Percentiles rank a stretch among this genome's conserved stretches.
phyloP scores from a whole-genome alignment of 2,329 filamentous ascomycete genomes.

The Fusarium miscanthi region DNA sequence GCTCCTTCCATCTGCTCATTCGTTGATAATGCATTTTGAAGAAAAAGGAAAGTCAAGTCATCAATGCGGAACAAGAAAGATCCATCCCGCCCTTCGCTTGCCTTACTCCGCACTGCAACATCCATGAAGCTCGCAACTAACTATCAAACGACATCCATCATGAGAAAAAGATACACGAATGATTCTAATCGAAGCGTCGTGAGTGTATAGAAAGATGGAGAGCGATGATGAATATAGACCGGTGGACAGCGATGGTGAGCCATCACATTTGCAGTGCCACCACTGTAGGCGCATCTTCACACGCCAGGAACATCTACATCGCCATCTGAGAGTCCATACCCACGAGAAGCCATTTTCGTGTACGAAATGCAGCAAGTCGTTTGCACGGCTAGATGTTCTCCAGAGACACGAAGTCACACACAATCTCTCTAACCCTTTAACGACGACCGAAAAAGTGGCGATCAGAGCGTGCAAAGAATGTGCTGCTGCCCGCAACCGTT shows the following conservation, averaged over 20 bases:
- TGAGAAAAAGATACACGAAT: background rate
- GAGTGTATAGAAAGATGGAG: background rate
- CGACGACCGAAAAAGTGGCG: background rate
- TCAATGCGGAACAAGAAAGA: constrained; percentile 5
- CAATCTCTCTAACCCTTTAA: background rate
- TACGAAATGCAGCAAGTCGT: constrained; percentile 22
- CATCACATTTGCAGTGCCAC: background rate
- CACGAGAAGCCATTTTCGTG: constrained; percentile 32
- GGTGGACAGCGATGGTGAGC: background rate
- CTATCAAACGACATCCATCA: background rate
- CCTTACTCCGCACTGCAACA: constrained; percentile 2
- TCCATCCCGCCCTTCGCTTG: background rate
- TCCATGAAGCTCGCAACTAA: background rate
- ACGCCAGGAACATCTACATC: constrained; percentile 28
- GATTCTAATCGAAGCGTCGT: background rate
- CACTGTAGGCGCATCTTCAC: constrained; percentile 13
- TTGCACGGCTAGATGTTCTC: constrained; percentile 30
- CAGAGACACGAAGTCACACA: constrained; percentile 27
- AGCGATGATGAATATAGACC: background rate
- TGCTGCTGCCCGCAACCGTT: constrained; percentile 27
- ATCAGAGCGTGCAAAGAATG: constrained; percentile 30
- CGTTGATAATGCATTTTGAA: background rate
- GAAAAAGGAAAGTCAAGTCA: background rate
- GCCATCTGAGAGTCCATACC: constrained; percentile 30
- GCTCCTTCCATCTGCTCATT: background rate